Base-by-base conservation (phyloP, 2,329 filamentous ascomycete species). In the Alternaria sp. region DNA sequence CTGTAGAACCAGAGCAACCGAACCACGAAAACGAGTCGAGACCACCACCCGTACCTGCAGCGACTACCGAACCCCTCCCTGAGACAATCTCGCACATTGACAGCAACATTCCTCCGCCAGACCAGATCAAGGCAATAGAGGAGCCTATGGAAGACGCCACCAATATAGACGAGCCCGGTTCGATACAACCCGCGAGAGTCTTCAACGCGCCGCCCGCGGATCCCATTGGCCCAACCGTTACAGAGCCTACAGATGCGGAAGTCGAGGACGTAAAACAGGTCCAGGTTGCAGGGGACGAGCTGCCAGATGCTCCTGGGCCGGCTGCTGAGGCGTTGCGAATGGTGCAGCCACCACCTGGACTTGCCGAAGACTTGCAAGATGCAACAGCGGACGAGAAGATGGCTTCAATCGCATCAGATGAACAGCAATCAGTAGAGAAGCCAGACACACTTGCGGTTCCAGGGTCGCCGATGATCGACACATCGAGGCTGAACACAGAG, bases 401-500 rank as follows among this genome's bases (percentile, higher is more conserved):
- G 43, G 59, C 73, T 14, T 71, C 74, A 2, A 66, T 67, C 8
- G 66, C 54, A 12, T 53, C 61, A 0, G 69, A 70, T 49, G 76
- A 78, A 55, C 63, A 73, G n/a, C 68, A 57, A 6, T 75, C 75
- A 4, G 68, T 78, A 11, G 76, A 79, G 50, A 74, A 71, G 46
- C 50, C 74, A 18, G 74, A 76, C 22, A 57, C 73, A 2, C 59
- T 69, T 25, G 64, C 72, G 1, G 68, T 71, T 18, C 65, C 66
- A 1, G 74, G 76, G 54, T 51, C 62, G 4, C 73, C 73, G 3
- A 74, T 74, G 6, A 68, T 69, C 1, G 75, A 75, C 34, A 71
- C 69, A 20, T 79, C 77, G 16, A 68, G 76, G 11, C 59, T 79
- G 14, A 77, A 76, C 45, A 72, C 75, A 1, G 76, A 79, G 50